Conservation (phyloP, 495 filamentous ascomycete genomes). For the Antarctomyces pellizariae region DNA sequence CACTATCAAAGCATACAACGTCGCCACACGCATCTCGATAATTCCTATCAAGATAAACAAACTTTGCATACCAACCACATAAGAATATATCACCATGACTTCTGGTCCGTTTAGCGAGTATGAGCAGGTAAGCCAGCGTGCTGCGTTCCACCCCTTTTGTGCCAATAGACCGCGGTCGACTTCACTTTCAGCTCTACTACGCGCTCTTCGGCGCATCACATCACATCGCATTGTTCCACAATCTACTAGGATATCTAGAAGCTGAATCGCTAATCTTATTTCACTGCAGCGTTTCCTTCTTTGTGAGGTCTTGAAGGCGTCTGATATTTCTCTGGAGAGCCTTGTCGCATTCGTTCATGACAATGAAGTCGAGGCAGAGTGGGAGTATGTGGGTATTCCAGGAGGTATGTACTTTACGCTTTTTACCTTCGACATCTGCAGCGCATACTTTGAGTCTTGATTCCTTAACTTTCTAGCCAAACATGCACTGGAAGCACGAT, state of each 20-base stretch:
- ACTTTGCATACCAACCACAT: too few relatives aligned
- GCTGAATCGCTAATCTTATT: constrained; percentile 11
- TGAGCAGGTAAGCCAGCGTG: not conserved
- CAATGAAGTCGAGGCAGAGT: constrained; percentile 5
- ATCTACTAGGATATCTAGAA: not conserved
- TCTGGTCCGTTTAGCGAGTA: not conserved
- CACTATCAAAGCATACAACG: too few relatives aligned
- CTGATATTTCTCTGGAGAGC: constrained; percentile 19
- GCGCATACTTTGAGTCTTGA: constrained; percentile 6
- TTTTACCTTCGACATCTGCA: constrained; percentile 3
- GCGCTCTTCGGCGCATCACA: constrained; percentile 5
- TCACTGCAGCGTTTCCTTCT: constrained; percentile 25
- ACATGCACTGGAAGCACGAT: constrained; percentile 6
- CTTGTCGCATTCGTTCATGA: constrained; percentile 8
- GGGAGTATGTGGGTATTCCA: constrained; percentile 9
- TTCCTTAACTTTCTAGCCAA: constrained; percentile 6
- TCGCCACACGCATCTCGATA: too few relatives aligned
- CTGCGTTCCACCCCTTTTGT: not conserved
- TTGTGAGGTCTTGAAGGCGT: constrained; percentile 29
- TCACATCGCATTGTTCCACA: constrained; percentile 4
- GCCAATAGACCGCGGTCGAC: constrained; percentile 12
- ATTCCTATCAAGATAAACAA: too few relatives aligned
- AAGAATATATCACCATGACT: constrained; percentile 2
- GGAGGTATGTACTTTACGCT: constrained; percentile 9
- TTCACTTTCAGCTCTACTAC: constrained; percentile 16